These are phyloP conservation scores for Bathelium albidoporum DNA, from an alignment of 495 filamentous ascomycete species.

Conservation along the genomic window DNA sequence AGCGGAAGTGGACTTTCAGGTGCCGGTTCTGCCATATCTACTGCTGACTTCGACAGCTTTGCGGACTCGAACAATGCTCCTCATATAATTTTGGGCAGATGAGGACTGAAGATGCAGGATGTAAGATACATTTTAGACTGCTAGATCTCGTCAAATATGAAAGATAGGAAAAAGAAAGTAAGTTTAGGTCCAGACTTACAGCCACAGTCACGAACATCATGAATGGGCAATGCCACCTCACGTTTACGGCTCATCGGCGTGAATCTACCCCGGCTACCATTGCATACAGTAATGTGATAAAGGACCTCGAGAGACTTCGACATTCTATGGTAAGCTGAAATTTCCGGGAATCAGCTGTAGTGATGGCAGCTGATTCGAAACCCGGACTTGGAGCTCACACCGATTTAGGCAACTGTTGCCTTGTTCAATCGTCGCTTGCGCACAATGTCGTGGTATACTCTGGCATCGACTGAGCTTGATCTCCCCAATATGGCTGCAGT, in stretches of 20 bases:
- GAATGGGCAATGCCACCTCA: background rate
- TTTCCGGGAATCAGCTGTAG: background rate
- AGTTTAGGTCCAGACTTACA: background rate
- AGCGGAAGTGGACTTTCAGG: background rate
- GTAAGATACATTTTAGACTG: background rate
- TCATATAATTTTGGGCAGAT: background rate
- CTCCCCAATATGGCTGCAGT: background rate
- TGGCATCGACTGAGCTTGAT: background rate
- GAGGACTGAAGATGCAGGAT: background rate
- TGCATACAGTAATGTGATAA: background rate
- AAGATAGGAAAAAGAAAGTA: background rate
- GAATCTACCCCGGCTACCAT: background rate
- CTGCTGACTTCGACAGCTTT: background rate
- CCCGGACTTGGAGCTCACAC: background rate
- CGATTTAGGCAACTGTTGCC: background rate
- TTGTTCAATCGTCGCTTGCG: background rate
- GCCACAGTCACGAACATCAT: background rate
- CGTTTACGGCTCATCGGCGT: background rate
- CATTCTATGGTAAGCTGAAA: background rate
- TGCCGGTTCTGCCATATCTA: background rate
- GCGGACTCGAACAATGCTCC: background rate
- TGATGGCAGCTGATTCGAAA: background rate
- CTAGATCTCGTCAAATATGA: background rate
- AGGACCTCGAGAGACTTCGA: background rate
- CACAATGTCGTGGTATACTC: background rate